Evolutionary conservation across 2,329 filamentous ascomycete genomes (phyloP).

Genomic region (Fusarium gaditjirri): DNA sequence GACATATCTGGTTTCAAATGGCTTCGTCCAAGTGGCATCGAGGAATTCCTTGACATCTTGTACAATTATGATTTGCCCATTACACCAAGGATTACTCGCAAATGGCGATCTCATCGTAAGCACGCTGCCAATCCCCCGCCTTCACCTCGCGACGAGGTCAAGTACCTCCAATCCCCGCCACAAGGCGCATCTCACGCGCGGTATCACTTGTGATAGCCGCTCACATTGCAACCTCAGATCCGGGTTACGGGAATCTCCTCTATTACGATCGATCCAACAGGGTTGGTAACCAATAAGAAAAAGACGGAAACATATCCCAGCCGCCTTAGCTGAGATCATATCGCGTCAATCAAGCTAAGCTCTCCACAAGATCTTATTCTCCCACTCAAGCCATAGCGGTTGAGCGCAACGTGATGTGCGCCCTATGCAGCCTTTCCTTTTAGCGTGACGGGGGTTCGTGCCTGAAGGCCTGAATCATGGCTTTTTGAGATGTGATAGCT

Average conservation of each 20-base stretch:
- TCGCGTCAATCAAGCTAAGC: conserved; percentile 15
- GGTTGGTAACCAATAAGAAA: conserved; percentile 16
- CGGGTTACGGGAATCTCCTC: conserved; percentile 7
- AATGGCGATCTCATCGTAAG: not conserved
- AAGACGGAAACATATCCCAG: not conserved
- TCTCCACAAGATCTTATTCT: not conserved
- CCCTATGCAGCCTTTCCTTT: conserved; percentile 14
- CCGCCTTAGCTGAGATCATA: conserved; percentile 2
- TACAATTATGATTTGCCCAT: not conserved
- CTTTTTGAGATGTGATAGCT: conserved; percentile 39
- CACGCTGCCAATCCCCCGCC: not conserved
- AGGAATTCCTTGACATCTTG: not conserved
- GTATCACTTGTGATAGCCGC: conserved; percentile 1
- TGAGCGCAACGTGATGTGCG: conserved; percentile 3
- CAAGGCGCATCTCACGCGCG: not conserved
- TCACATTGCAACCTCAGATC: conserved; percentile 26
- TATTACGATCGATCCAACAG: not conserved
- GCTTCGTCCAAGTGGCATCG: not conserved
- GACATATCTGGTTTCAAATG: conserved; percentile 2
- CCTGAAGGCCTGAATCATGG: conserved; percentile 7
- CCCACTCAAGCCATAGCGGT: not conserved
- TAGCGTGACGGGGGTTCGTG: conserved; percentile 27
- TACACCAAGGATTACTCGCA: not conserved
- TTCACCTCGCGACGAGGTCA: not conserved
- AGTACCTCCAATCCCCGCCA: not conserved